Conservation (phyloP, 345 rosid species). For the Eucalyptus lansdowneana region DNA sequence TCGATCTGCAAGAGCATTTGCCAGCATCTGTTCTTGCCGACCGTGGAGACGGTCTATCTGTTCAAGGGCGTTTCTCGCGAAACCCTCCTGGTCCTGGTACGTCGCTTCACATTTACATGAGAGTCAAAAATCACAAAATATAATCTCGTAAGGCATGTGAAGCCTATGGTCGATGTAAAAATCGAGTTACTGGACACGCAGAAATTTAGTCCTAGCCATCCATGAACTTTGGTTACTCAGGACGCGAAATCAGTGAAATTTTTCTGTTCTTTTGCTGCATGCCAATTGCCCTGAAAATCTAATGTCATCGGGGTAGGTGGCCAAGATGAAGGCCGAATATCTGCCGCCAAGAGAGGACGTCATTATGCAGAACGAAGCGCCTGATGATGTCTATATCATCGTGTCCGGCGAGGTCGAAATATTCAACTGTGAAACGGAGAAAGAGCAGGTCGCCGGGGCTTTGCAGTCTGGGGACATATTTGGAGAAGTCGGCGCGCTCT, state of each 20-base stretch:
- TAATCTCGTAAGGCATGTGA: neutral
- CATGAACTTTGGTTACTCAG: neutral
- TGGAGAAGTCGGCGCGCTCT: constrained; percentile 84
- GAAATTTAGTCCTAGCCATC: neutral
- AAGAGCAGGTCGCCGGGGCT: constrained; percentile 41
- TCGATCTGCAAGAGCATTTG: constrained; percentile 81
- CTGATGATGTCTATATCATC: constrained; percentile 77
- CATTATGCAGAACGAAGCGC: constrained; percentile 65
- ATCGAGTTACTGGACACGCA: neutral
- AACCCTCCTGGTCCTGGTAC: constrained; percentile 50
- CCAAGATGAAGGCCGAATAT: constrained; percentile 87
- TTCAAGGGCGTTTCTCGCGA: constrained; percentile 60
- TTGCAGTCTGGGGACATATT: constrained; percentile 60
- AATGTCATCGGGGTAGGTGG: constrained; percentile 21
- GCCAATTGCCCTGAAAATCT: neutral
- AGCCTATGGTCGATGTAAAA: neutral
- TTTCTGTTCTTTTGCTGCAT: neutral
- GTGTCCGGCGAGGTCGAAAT: constrained; percentile 84
- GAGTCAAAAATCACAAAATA: neutral
- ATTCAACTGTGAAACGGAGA: constrained; percentile 42
- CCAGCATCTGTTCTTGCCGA: constrained; percentile 73
- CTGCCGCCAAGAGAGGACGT: constrained; percentile 92
- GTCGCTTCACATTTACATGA: neutral
- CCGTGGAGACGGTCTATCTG: constrained; percentile 63
- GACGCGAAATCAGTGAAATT: neutral